Percentiles rank a stretch among this genome's conserved stretches.
Conservation (phyloP, 306 rosid genomes). For the Acacia confusa region DNA sequence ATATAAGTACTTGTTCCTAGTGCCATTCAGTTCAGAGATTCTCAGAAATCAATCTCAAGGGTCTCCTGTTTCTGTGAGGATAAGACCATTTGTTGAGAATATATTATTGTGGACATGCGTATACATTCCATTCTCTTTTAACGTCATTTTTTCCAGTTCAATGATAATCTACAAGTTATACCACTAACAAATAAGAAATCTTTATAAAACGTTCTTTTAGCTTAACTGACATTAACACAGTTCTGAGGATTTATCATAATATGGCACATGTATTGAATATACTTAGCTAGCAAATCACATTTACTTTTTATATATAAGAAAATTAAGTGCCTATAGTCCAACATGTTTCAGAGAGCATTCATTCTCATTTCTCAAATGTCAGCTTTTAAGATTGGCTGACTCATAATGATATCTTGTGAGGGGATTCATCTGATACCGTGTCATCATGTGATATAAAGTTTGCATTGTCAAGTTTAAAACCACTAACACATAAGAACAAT, state of each 20-base stretch:
- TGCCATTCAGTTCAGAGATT: background rate
- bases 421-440: background rate
- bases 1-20: background rate
- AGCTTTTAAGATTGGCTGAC: background rate
- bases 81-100: background rate
- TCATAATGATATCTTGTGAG: background rate
- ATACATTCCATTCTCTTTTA: background rate
- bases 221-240: background rate
- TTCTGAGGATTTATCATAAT: background rate
- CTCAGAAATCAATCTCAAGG: background rate
- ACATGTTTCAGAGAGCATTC: background rate
- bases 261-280: background rate
- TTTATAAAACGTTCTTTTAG: background rate
- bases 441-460: background rate
- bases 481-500: background rate
- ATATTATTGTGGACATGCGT: background rate
- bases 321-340: background rate
- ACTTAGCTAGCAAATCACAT: background rate
- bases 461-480: background rate
- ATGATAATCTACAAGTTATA: background rate
- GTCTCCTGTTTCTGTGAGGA: background rate
- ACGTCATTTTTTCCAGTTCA: background rate
- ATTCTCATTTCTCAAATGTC: background rate
- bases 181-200: background rate
- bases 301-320: no score